Evolutionary conservation across 345 rosid species (phyloP), one percentile per base, ranked within the genome.

Genomic region (Murraya paniculata): DNA sequence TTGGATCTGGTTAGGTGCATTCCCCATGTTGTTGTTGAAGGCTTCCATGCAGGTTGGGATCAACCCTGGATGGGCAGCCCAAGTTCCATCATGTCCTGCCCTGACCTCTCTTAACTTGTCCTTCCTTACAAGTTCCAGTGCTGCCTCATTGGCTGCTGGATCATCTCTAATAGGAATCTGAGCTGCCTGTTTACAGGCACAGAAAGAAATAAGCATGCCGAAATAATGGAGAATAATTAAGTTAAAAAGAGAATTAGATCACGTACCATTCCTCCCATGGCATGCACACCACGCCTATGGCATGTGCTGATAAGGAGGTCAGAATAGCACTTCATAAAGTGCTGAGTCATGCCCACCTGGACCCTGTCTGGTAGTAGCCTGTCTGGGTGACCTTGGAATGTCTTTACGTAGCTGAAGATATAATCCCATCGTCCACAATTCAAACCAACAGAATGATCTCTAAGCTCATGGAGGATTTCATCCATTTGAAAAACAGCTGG

Each of bases 391-490:
- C 87, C 84, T 78, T 94, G 99, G 80, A 96, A 92, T 58, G 97
- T 96, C 85, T 94, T 96, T 65, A 94, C 95, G 75, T 94, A 94
- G 88, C 97, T 96, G 84, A 94, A 94, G 41, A 96, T 96, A 80
- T 91, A 94, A 78, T 96, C 98, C 98, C 98, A 96, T 79, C 98
- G 85, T 71, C 99, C 97, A 75, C 99, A 94, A 81, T 94, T 96
- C 64, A 96, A 69, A 13, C 98, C 99, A 2, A 87, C 94, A 0
- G 97, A 94, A 78, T 94, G 99, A 67, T 94, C 95, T 73, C 89
- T 89, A 5, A 94, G 87, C 73, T 96, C 99, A 21, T 94, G 90
- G 2, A 94, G 84, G 75, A 96, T 94, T 83, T 96, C 98, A 76
- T 96, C 88, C 99, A 96, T 96, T 67, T 96, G 97, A 80, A 96